Evolutionary conservation across 345 rosid genomes (phyloP), one percentile per base, ranked within the genome.

Genomic region (Sisymbrium irio): DNA sequence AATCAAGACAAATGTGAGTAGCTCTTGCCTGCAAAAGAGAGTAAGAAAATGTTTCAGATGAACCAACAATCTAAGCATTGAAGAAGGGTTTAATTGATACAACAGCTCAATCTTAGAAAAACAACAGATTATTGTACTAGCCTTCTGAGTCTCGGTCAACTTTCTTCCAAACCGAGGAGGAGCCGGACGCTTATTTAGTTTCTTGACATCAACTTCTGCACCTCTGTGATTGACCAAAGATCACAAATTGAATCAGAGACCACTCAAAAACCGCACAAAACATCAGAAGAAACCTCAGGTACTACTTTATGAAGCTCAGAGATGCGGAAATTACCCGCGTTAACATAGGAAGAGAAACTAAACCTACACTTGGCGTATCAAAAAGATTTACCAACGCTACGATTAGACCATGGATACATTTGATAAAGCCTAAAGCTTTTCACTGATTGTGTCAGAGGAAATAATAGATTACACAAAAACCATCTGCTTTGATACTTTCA

Each of bases 141-240:
- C 97, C 98, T 90, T 93, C 50, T 94, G 98, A 80, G 91, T 79
- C 27, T 94, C 97, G 0, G 97, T 85, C 76, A 94, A 76, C 83
- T 94, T 94, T 77, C 92, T 88, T 59, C 98, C 98, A 39, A 94
- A 91, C 46, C 96, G 93, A 0, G 98, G 97, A 68, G 98, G 98
- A 69, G 96, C 94, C 1, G 98, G 98, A 66, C 98, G 91, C 82
- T 94, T 94, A 3, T 91, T 66, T 20, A 94, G 85, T 61, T 88
- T 79, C 81, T 88, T 94, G 46, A 94, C 97, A 78, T 94, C 98
- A 15, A 91, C 97, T 0, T 82, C 87, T 64, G 86, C 94, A 27
- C 98, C 98, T 80, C 98, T 91, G 81, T 80, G 80, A 62, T 9
- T 53, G 20, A 42, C 66, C 32, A 72, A 59, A 37, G 20, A 63